Evolutionary conservation across 495 filamentous ascomycete species (phyloP).

Genomic region (Daldinia decipiens): DNA sequence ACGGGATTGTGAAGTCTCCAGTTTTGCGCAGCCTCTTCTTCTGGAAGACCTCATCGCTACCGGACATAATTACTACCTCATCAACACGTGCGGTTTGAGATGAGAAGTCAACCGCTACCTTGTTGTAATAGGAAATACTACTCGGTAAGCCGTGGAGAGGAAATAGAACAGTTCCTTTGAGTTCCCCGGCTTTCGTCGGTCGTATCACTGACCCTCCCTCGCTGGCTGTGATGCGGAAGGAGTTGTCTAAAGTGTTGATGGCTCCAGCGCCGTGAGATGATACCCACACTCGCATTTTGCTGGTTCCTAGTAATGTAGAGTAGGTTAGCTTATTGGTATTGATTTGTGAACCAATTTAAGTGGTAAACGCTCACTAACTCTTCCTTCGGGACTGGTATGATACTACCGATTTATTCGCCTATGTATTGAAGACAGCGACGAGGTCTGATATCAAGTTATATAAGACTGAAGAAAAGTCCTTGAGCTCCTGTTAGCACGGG

Average conservation of each 20-base stretch:
- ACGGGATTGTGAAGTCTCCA: neutral
- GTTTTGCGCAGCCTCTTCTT: conserved; percentile 2
- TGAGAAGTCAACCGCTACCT: conserved; percentile 3
- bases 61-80: conserved; percentile 4
- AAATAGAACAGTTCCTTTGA: neutral
- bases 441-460: neutral
- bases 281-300: neutral
- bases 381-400: neutral
- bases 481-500: neutral
- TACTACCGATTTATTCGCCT: neutral
- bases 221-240: neutral
- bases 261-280: conserved; percentile 2
- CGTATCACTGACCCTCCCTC: neutral
- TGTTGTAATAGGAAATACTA: neutral
- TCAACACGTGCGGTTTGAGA: conserved; percentile 4
- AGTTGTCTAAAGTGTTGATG: conserved; percentile 6
- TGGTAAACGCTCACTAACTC: neutral
- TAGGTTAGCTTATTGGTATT: neutral
- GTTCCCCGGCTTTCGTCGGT: neutral
- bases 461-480: neutral
- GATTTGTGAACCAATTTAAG: neutral
- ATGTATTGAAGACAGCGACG: neutral
- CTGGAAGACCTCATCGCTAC: conserved; percentile 8
- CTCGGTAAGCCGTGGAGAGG: neutral
- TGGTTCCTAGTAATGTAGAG: neutral